Base-by-base conservation (phyloP, 129 eudicot species). In the Centella asiatica region DNA sequence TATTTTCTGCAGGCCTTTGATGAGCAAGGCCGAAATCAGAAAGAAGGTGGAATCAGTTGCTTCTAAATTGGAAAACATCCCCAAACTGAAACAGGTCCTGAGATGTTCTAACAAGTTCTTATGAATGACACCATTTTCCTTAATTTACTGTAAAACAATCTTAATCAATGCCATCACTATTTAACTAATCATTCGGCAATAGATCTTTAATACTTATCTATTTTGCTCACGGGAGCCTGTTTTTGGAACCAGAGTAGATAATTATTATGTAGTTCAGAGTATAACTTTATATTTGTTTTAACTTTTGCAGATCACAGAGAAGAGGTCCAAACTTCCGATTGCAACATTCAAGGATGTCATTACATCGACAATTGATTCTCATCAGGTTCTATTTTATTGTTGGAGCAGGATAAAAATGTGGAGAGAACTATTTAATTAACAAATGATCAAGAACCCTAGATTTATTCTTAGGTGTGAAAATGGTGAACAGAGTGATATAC, bases 251-350 rank as follows among this genome's bases (percentile, higher is more conserved):
- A 10, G 34, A 53, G 36, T 53, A 27, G 27, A n/a, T 27, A 59
- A 4, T 11, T 27, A 44, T 19, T n/a, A 48, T 29, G 19, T 46
- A n/a, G 44, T 19, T 26, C 53, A 50, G 49, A 26, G 39, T 56
- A 44, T 53, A 47, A 33, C 28, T 49, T 47, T 25, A 31, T 65
- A n/a, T 27, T 32, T 49, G 32, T 25, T 26, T 52, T 51, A 31
- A 48, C 10, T 31, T 53, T 61, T 66, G 69, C 86, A 90, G 98
- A 84, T 92, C 33, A 48, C 76, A 5, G 79, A 81, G 61, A 73
- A 31, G 61, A 84, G 95, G 78, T 76, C 79, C 33, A 92, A 87
- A 74, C 98, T 92, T 77, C 98, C 98, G 11, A 92, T 92, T 69
- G 84, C 94, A 65, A 76, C 96, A 40, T 92, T 75, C 67, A 80